Evolutionary conservation across 805 yeast genomes (phyloP), one percentile per base, ranked within the genome.

Genomic region (Pichia sporocuriosa): DNA sequence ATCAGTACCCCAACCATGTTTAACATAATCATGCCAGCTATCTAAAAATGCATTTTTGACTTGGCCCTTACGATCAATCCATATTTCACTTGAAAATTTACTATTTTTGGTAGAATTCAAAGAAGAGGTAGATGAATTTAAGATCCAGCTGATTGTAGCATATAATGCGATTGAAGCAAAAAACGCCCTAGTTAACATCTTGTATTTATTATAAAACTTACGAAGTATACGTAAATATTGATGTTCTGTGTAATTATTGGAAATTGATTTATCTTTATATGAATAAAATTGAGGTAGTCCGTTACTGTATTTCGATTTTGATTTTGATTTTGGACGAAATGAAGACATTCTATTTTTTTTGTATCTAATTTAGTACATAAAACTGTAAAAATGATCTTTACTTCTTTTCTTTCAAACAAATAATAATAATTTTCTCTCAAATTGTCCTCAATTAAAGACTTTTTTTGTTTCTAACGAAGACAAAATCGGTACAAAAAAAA

Each of bases 1-100:
- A 57, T 88, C 97, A 45, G 68, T 70, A 7, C 96, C 96, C 89
- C 94, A 86, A 0, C 84, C 96, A 54, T 84, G 69, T 22, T 68
- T 62, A 39, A 75, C 77, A 56, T 89, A 89, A 39, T 81, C 82
- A 22, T 67, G 66, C 95, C 96, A 89, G 6, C 89, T 74, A 32
- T 79, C 80, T 42, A 77, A 65, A 54, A 89, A 84, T 4, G 77
- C 86, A n/a, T 66, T 56, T 51, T 70, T 78, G 24, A 88, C 89
- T 49, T 73, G 73, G 12, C 65, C 60, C 51, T 77, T 79, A 42
- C 77, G 71, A 4, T 50, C 49, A 2, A 53, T 45, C 86, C 86
- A 79, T 19, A 54, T 34, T 6, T 48, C 45, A 17, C 31, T 11
- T 13, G 46, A 41, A 30, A 40, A 37, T 46, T 22, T 22, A 22